phyloP scores from a whole-genome alignment of 2,329 filamentous ascomycete genomes.

The Neocucurbitaria cava region DNA sequence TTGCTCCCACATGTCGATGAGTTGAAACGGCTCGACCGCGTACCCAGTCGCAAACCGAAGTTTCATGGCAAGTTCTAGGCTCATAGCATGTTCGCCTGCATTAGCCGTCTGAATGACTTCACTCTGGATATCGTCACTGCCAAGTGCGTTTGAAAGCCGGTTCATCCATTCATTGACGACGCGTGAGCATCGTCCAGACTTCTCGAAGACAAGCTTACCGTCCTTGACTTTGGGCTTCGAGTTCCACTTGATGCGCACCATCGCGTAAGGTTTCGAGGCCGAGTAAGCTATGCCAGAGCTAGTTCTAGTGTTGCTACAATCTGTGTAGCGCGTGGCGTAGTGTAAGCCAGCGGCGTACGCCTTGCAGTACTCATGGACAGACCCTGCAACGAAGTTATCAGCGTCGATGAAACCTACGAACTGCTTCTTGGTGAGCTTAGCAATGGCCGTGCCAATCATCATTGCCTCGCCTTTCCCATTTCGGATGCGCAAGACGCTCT shows the following conservation, averaged over 20 bases:
- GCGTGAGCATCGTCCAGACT: constrained; percentile 20
- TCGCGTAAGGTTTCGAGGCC: constrained; percentile 3
- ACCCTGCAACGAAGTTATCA: constrained; percentile 21
- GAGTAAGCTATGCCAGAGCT: background rate
- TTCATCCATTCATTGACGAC: constrained; percentile 25
- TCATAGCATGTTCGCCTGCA: constrained; percentile 27
- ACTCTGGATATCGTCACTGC: background rate
- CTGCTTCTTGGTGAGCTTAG: constrained; percentile 11
- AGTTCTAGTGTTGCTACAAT: background rate
- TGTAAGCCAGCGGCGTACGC: constrained; percentile 21
- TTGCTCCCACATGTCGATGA: constrained; percentile 16
- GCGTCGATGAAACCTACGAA: constrained; percentile 25
- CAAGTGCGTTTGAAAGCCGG: constrained; percentile 3
- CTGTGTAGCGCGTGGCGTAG: background rate
- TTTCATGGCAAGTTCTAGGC: constrained; percentile 13
- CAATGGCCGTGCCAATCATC: constrained; percentile 16
- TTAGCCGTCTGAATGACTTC: constrained; percentile 16
- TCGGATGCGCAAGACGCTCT: constrained; percentile 5
- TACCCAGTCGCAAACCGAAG: constrained; percentile 22
- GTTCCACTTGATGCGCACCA: constrained; percentile 28
- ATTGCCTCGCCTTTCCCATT: constrained; percentile 27
- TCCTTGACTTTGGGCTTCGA: constrained; percentile 21
- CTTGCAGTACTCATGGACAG: constrained; percentile 27
- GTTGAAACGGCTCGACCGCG: constrained; percentile 24
- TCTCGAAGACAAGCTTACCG: constrained; percentile 10